Percentiles rank a stretch among this genome's conserved stretches.
These are phyloP conservation scores for Trametes punicea DNA, from an alignment of 768 basidiomycete genomes.

Conservation along the genomic window DNA sequence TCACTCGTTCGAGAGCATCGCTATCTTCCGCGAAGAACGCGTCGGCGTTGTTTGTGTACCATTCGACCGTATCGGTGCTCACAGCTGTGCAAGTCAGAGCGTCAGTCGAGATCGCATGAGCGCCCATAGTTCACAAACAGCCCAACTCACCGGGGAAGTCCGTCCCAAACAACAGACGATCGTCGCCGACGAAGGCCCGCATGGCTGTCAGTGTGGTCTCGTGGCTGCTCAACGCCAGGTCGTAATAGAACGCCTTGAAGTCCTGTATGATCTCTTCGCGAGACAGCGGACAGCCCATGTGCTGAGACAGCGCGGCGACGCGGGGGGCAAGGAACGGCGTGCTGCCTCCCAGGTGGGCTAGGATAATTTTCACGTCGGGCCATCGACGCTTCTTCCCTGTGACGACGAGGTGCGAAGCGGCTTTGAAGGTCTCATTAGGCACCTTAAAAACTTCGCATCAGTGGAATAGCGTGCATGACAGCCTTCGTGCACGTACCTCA, in stretches of 20 bases:
- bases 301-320: constrained; percentile 59
- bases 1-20: constrained; percentile 40
- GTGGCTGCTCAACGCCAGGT: constrained; percentile 64
- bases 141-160: constrained; percentile 65
- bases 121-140: not conserved
- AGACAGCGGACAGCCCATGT: constrained; percentile 68
- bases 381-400: constrained; percentile 66
- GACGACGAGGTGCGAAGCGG: constrained; percentile 73
- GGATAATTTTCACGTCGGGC: constrained; percentile 56
- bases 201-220: constrained; percentile 49
- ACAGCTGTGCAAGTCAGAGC: constrained; percentile 42
- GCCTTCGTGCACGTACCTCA: constrained; percentile 44
- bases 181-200: constrained; percentile 45
- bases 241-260: constrained; percentile 71
- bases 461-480: not conserved
- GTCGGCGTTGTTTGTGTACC: constrained; percentile 58
- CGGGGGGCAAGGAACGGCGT: constrained; percentile 63
- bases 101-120: not conserved
- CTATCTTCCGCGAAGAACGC: constrained; percentile 43
- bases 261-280: constrained; percentile 66
- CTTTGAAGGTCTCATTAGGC: constrained; percentile 81
- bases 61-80: constrained; percentile 48
- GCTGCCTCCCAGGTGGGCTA: constrained; percentile 74
- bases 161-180: constrained; percentile 65
- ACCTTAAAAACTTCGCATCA: constrained; percentile 43